Base-by-base conservation (phyloP, 768 basidiomycete genomes). In the Mycena maculata region DNA sequence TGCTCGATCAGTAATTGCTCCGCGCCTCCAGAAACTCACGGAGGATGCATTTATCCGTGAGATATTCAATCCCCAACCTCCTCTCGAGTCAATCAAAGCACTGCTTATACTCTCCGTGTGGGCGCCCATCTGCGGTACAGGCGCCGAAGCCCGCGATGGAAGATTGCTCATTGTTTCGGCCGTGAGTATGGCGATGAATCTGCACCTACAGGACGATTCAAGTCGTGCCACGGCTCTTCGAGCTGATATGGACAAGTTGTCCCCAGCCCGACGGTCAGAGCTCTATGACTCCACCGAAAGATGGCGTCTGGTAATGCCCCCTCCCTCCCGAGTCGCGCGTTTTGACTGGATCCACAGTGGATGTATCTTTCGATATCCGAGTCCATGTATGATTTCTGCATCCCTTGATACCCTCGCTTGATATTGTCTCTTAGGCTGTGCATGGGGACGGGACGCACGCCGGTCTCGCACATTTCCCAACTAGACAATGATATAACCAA, bases 161-260 rank as follows among this genome's bases (percentile, higher is more conserved):
- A 78, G 82, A 42, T 60, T 84, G 47, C 70, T 80, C 39, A 76
- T 81, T 41, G 81, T 77, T 10, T 76, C 83, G 20, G 85, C 85
- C 15, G 79, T 85, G 27, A 82, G 78, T 49, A 84, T 84, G 82
- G 84, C 83, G 23, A 83, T 81, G 72, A 83, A 82, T 67, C 69
- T 86, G 54, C 79, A 78, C 28, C 73, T 85, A 6, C 76, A 78
- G 52, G 73, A 79, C 53, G 81, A 79, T 9, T 78, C 81, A 63
- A 68, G 75, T n/a, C 75, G 79, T 57, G 77, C 73, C 23, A 72
- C 66, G 36, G 72, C 60, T 4, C 74, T 83, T 44, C 74, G 78
- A 25, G 71, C 67, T 33, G 71, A 75, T 25, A 78, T 68, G 36
- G 47, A 64, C 45, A 60, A 59, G 2, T 54, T 71, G 5, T 71